Base-by-base conservation (phyloP, 805 yeast species). In the Torulaspora maleeae region DNA sequence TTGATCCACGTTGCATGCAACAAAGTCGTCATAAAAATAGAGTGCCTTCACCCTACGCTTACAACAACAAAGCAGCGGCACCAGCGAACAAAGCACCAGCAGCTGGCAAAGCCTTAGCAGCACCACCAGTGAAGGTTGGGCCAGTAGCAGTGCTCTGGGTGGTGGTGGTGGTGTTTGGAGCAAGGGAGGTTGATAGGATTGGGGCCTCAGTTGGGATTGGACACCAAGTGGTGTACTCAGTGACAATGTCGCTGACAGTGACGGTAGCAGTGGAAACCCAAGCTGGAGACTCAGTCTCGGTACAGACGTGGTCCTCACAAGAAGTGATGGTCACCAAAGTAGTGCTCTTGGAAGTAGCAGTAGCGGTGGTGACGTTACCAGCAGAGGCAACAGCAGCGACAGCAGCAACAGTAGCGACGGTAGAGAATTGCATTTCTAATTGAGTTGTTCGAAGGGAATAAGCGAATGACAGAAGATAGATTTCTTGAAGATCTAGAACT, bases 11-110 rank as follows among this genome's bases (percentile, higher is more conserved):
- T 13, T 30, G 35, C 43, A 39, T 30, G 36, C 36, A 30, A 25
- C 41, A 17, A 28, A 11, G 24, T 24, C 13, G n/a, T 16, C 11
- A 6, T 29, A 27, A 27, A 27, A 38, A 19, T 19, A 13, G 11
- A 27, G 30, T 5, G 35, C 9, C n/a, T 3, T 36, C 29, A 11
- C 16, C n/a, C n/a, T 17, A 37, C 39, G 50, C 59, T 69, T 71
- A 71, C 67, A 71, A 70, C 64, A 71, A 66, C 61, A 71, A 64
- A 67, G 74, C 76, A 56, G 73, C 74, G 50, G 68, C 70, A 71
- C 76, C 76, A 50, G 76, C 76, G 46, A 73, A 62, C 53, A 71
- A 60, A 59, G 74, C 75, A 61, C 74, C 74, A 53, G 68, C 73
- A 59, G 74, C 74, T 67, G 75, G 74, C 49, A 67, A 63, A 49